phyloP scores from a whole-genome alignment of 2,329 filamentous ascomycete genomes.

The Fusarium siculi region DNA sequence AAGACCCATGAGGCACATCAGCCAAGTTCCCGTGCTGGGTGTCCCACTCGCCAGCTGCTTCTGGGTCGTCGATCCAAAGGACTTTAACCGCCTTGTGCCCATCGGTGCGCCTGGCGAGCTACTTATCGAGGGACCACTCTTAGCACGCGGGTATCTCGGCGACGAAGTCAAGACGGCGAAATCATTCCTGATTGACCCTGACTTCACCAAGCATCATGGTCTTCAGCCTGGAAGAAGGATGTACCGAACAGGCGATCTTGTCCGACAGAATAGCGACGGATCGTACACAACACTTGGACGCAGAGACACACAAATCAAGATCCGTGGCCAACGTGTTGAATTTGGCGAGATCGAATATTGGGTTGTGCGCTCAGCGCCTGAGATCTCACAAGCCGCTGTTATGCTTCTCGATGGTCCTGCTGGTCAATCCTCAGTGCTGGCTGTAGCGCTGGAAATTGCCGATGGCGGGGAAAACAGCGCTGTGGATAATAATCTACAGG shows the following conservation, averaged over 20 bases:
- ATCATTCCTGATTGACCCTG: not conserved
- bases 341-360: slow-evolving; percentile 6
- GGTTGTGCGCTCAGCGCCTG: not conserved
- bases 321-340: not conserved
- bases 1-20: not conserved
- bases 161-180: not conserved
- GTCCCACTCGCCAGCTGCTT: not conserved
- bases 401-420: not conserved
- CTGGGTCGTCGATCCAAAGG: not conserved
- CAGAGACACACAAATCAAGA: not conserved
- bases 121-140: not conserved
- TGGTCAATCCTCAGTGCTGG: not conserved
- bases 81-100: not conserved
- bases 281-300: not conserved
- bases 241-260: slow-evolving; percentile 4
- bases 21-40: not conserved
- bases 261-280: not conserved
- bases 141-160: not conserved
- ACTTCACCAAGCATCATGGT: not conserved
- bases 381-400: not conserved
- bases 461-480: not conserved
- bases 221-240: not conserved
- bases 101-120: not conserved
- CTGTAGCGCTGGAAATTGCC: not conserved
- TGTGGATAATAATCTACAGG: not conserved